These are phyloP conservation scores for Phanerochaete sordida DNA, from an alignment of 768 basidiomycete species.

Conservation along the genomic window DNA sequence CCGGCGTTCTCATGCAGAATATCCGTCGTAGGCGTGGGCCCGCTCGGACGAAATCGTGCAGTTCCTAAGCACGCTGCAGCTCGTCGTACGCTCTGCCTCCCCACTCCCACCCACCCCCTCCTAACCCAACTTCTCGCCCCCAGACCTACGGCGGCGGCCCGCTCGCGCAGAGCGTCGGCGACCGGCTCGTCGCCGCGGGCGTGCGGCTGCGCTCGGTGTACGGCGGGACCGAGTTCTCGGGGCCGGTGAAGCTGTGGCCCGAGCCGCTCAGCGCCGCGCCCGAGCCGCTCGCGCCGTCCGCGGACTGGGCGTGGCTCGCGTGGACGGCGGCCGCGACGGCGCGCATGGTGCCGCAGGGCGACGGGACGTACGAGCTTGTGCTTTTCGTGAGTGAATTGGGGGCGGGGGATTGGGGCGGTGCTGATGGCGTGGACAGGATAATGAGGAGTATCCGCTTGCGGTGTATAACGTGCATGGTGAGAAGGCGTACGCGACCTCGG, in stretches of 20 bases:
- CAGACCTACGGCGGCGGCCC: conserved; percentile 19
- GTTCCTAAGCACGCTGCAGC: conserved; percentile 7
- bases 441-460: not conserved
- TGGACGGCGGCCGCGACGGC: not conserved
- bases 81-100: conserved; percentile 14
- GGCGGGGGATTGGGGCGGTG: not conserved
- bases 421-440: not conserved
- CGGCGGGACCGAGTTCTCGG: conserved; percentile 15
- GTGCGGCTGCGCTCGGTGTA: conserved; percentile 12
- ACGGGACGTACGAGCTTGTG: conserved; percentile 12
- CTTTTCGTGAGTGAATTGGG: not conserved
- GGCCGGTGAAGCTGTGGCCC: not conserved
- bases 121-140: too few relatives aligned
- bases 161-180: conserved; percentile 10
- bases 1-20: too few relatives aligned
- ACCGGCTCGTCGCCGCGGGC: conserved; percentile 12
- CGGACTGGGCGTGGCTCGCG: conserved; percentile 10
- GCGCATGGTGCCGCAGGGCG: conserved; percentile 13
- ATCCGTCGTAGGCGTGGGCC: conserved; percentile 21
- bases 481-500: conserved; percentile 12
- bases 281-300: not conserved
- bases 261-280: not conserved
- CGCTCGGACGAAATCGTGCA: conserved; percentile 15
- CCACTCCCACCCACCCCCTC: too few relatives aligned
- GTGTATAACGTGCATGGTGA: conserved; percentile 7